Percentiles rank a stretch among this genome's conserved stretches.
Evolutionary conservation across 306 rosid genomes (phyloP).

Genomic region (Crotalaria pallida): DNA sequence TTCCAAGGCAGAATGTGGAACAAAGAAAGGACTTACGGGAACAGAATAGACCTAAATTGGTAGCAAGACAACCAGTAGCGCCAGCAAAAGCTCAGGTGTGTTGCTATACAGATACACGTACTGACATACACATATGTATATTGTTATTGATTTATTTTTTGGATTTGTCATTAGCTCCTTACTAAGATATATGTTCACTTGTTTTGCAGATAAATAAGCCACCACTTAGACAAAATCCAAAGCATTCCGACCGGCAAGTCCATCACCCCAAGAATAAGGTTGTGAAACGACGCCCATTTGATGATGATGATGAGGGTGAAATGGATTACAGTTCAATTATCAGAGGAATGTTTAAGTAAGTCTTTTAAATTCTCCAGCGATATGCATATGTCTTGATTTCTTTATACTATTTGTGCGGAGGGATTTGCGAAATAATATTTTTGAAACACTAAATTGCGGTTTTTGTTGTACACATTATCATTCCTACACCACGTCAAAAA

Average conservation of each 20-base stretch:
- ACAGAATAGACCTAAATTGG: conserved; percentile 42
- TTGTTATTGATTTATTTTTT: neutral
- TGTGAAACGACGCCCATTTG: conserved; percentile 16
- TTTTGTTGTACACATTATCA: neutral
- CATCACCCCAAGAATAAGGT: conserved; percentile 60
- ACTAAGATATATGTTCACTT: conserved; percentile 11
- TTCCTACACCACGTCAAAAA: neutral
- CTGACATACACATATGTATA: neutral
- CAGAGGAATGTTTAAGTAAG: conserved; percentile 68
- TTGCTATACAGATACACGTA: neutral
- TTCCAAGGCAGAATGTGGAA: conserved; percentile 38
- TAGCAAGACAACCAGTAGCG: conserved; percentile 47
- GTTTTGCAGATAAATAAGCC: conserved; percentile 51
- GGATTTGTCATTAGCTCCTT: neutral
- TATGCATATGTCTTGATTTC: neutral
- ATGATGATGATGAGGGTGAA: conserved; percentile 40
- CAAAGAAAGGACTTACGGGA: conserved; percentile 48
- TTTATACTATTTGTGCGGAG: neutral
- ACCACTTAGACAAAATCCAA: conserved; percentile 42
- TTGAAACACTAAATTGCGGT: neutral
- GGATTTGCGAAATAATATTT: neutral
- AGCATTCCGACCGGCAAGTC: conserved; percentile 30
- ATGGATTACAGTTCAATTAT: conserved; percentile 38
- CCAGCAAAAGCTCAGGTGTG: conserved; percentile 59
- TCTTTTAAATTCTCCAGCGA: neutral